A percentile compares a stretch with the other conserved stretches of the same genome.
Conservation (phyloP, 352 stramenopile species). For the Elongisporangium senticosum region DNA sequence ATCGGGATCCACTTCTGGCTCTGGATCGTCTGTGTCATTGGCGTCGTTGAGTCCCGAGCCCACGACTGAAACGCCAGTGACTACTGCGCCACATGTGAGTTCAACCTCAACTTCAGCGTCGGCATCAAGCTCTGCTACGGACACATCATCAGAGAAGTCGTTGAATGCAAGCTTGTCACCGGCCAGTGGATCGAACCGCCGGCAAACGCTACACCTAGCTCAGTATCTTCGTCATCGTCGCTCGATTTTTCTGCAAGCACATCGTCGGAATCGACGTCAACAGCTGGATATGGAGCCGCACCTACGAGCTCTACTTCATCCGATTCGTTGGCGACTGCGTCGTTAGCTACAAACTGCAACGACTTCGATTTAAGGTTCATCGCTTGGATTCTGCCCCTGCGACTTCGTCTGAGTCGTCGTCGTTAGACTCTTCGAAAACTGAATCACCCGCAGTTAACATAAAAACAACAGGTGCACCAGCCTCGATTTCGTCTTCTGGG, state of each 20-base stretch:
- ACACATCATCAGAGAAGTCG: neutral
- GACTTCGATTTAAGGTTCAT: neutral
- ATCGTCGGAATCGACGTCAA: too few species aligned
- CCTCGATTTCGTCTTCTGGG: neutral
- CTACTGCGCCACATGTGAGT: neutral
- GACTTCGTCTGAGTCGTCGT: neutral
- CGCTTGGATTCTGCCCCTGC: neutral
- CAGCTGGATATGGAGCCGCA: too few species aligned
- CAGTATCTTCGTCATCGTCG: neutral
- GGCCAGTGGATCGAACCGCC: neutral
- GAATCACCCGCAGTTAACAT: neutral
- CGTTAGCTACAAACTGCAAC: too few species aligned
- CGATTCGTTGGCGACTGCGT: too few species aligned
- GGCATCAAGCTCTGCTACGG: neutral
- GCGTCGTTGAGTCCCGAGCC: too few species aligned
- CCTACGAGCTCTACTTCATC: too few species aligned
- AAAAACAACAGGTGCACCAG: neutral
- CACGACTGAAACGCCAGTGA: neutral
- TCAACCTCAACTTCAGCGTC: neutral
- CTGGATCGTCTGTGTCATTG: too few species aligned
- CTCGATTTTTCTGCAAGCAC: too few species aligned
- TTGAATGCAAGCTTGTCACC: neutral
- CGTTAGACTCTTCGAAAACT: neutral
- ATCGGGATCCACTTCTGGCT: too few species aligned
- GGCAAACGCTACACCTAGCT: neutral